Evolutionary conservation across 306 rosid species (phyloP).

Genomic region (Clitoria ternatea): DNA sequence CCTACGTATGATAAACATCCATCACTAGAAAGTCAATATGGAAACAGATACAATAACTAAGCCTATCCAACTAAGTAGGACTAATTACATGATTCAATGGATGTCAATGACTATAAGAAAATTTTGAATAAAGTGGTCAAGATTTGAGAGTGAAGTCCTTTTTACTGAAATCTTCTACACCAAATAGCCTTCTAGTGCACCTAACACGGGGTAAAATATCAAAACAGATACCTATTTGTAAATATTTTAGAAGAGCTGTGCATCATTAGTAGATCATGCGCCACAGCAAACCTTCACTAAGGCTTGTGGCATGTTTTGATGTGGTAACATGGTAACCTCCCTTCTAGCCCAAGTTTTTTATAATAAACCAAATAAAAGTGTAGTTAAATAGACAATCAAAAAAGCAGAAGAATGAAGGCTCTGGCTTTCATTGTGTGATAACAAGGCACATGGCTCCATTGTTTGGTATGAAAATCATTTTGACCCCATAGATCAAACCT

Average conservation of each 20-base stretch:
- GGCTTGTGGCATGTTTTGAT: neutral
- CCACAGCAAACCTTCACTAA: neutral
- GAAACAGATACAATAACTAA: neutral
- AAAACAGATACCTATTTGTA: slow-evolving; percentile 1
- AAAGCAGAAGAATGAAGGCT: neutral
- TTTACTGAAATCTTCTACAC: neutral
- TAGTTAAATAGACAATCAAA: neutral
- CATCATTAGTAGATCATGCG: neutral
- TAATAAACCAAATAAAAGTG: neutral
- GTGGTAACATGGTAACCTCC: neutral
- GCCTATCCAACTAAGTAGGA: neutral
- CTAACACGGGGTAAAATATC: neutral
- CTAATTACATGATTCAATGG: neutral
- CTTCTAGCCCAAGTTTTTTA: neutral
- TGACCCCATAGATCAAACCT: neutral
- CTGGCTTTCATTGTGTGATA: neutral
- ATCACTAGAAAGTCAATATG: neutral
- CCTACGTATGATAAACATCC: slow-evolving; percentile 44
- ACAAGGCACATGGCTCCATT: neutral
- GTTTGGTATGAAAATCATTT: neutral
- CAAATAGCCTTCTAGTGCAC: neutral
- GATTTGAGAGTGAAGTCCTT: neutral
- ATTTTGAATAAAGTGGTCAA: neutral
- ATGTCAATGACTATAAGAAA: neutral
- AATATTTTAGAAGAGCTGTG: neutral